Evolutionary conservation across 2,329 filamentous ascomycete species (phyloP).

Genomic region (Cladosporium sphaerospermum): DNA sequence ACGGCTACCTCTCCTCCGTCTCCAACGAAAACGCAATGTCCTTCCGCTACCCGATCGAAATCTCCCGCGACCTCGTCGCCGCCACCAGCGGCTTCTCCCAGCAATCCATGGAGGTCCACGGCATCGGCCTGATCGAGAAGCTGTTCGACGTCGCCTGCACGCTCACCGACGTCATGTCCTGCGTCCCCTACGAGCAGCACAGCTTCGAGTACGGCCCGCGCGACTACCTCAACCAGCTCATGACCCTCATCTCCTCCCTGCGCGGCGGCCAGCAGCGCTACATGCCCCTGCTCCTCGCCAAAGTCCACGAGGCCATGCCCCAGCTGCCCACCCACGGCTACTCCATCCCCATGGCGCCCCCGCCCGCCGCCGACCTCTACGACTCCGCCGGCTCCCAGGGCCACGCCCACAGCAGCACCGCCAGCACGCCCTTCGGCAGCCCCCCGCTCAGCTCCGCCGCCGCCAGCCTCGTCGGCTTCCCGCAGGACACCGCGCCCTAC

Average conservation of each 20-base stretch:
- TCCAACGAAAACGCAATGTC: slow-evolving; percentile 55
- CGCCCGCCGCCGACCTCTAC: slow-evolving; percentile 23
- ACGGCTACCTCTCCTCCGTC: slow-evolving; percentile 53
- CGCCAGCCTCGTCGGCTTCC: slow-evolving; percentile 4
- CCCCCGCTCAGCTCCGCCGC: slow-evolving; percentile 15
- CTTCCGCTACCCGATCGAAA: slow-evolving; percentile 56
- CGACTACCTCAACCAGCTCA: slow-evolving; percentile 65
- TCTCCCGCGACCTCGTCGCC: slow-evolving; percentile 52
- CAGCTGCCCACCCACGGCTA: slow-evolving; percentile 22
- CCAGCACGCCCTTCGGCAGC: slow-evolving; percentile 25
- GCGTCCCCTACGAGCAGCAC: slow-evolving; percentile 48
- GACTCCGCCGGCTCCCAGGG: slow-evolving; percentile 20
- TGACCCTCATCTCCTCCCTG: slow-evolving; percentile 60
- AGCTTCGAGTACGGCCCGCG: slow-evolving; percentile 61
- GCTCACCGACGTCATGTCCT: slow-evolving; percentile 66
- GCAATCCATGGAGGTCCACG: slow-evolving; percentile 67
- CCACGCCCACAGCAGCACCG: slow-evolving; percentile 39
- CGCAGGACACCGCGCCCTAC: background rate
- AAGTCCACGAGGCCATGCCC: slow-evolving; percentile 56
- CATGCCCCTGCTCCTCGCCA: slow-evolving; percentile 67
- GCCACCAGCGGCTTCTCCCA: slow-evolving; percentile 67
- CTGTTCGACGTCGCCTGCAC: slow-evolving; percentile 70
- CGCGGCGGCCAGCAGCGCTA: slow-evolving; percentile 73
- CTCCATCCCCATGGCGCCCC: slow-evolving; percentile 22
- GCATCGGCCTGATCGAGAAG: slow-evolving; percentile 73